Percentiles rank a stretch among this genome's conserved stretches.
Conservation (phyloP, 1,284 basidiomycete species). For the Heterobasidion annosum region DNA sequence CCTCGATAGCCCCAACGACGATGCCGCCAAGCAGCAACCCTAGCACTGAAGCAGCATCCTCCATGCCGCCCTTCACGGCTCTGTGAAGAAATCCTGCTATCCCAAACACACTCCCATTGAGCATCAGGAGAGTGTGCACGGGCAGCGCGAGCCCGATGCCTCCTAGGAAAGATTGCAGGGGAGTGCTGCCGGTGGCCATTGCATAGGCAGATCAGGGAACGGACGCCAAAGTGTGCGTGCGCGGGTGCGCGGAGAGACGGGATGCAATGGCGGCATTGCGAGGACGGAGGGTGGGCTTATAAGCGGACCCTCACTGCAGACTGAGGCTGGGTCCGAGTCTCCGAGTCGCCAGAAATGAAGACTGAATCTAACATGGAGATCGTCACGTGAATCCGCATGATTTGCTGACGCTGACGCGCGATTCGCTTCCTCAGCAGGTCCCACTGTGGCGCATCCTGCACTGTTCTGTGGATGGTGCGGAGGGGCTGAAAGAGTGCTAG, state of each 20-base stretch:
- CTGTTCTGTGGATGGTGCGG: no score
- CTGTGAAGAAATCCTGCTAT: constrained; percentile 57
- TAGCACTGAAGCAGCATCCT: constrained; percentile 27
- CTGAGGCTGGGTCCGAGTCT: not conserved
- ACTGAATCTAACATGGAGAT: not conserved
- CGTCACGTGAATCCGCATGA: not conserved
- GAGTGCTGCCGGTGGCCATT: constrained; percentile 30
- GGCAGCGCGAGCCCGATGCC: constrained; percentile 49
- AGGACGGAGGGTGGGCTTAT: not conserved
- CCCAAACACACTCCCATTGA: constrained; percentile 55
- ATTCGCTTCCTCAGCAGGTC: not conserved
- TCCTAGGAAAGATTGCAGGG: constrained; percentile 53
- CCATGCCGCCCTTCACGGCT: constrained; percentile 35
- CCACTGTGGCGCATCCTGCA: no score
- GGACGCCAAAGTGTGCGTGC: no score
- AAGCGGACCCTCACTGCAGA: not conserved
- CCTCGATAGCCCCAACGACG: constrained; percentile 26
- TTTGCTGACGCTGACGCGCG: not conserved
- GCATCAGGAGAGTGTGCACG: constrained; percentile 41
- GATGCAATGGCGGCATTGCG: not conserved
- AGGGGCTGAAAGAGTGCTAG: no score
- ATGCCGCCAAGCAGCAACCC: constrained; percentile 39
- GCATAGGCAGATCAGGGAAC: no score
- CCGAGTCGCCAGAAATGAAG: not conserved
- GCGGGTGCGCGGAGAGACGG: not conserved